Evolutionary conservation across 345 rosid species (phyloP).

Genomic region (Cardamine resedifolia): DNA sequence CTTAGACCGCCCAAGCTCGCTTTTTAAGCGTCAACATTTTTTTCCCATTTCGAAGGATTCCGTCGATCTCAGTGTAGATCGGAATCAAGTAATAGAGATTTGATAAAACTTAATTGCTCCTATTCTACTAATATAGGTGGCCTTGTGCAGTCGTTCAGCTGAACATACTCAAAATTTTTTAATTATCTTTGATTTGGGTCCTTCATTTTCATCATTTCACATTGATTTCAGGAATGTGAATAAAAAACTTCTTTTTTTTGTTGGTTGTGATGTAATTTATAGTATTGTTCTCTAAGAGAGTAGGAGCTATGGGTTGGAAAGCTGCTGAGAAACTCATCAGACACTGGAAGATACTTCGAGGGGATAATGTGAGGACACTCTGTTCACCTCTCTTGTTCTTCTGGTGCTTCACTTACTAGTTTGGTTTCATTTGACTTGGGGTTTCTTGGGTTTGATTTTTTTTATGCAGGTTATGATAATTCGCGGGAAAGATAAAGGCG

Average conservation of each 20-base stretch:
- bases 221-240: not conserved
- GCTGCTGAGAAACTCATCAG: conserved; percentile 95
- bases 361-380: conserved; percentile 79
- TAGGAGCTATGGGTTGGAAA: conserved; percentile 83
- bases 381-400: conserved; percentile 16
- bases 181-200: not conserved
- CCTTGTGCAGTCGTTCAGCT: not conserved
- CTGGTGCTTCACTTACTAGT: not conserved
- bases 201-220: not conserved
- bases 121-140: not conserved
- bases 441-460: not conserved
- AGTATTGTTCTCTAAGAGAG: conserved; percentile 10
- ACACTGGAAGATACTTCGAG: conserved; percentile 95
- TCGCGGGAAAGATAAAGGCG: conserved; percentile 93
- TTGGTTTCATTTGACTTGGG: conserved; percentile 5
- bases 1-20: not conserved
- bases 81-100: not conserved
- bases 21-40: not conserved
- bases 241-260: not conserved
- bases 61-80: not conserved
- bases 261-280: conserved; percentile 1
- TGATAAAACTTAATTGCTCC: no score
- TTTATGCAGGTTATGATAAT: conserved; percentile 67
- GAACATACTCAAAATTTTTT: not conserved
- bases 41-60: not conserved